These are phyloP conservation scores for Globisporangium paroecandrum DNA, from an alignment of 352 stramenopile genomes.

Conservation along the genomic window DNA sequence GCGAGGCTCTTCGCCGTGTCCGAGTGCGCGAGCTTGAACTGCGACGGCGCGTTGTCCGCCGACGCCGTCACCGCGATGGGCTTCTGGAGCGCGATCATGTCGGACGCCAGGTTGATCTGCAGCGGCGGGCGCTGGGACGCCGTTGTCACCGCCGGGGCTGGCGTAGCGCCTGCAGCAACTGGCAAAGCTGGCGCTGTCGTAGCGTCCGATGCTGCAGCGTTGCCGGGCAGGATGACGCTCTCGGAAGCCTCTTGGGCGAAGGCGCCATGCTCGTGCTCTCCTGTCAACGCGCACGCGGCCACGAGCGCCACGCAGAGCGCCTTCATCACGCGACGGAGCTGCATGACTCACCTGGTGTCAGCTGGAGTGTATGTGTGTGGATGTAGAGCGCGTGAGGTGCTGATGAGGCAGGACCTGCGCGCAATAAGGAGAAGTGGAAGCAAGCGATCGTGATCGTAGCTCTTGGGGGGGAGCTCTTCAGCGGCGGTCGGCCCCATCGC, in stretches of 20 bases:
- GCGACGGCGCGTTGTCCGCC: conserved; percentile 3
- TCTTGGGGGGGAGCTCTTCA: background rate
- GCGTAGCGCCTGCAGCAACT: background rate
- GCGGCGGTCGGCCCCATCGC: background rate
- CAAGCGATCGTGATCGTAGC: background rate
- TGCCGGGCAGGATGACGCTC: conserved; percentile 13
- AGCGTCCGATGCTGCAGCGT: background rate
- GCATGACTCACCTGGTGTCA: background rate
- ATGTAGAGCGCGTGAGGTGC: conserved; percentile 1
- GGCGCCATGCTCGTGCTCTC: background rate
- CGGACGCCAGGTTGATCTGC: conserved; percentile 16
- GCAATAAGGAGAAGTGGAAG: background rate
- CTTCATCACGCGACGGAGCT: background rate
- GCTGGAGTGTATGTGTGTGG: background rate
- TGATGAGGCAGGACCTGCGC: background rate
- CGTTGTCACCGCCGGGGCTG: background rate
- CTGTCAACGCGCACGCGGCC: background rate
- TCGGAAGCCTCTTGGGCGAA: conserved; percentile 6
- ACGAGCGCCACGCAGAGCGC: conserved; percentile 13
- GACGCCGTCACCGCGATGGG: conserved; percentile 12
- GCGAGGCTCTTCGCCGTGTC: conserved; percentile 17
- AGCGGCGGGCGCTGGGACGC: conserved; percentile 3
- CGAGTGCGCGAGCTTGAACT: conserved; percentile 11
- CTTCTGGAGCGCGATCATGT: conserved; percentile 12
- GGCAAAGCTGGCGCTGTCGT: background rate